Conservation (phyloP, 2,329 filamentous ascomycete genomes). For the Fusarium sp. region DNA sequence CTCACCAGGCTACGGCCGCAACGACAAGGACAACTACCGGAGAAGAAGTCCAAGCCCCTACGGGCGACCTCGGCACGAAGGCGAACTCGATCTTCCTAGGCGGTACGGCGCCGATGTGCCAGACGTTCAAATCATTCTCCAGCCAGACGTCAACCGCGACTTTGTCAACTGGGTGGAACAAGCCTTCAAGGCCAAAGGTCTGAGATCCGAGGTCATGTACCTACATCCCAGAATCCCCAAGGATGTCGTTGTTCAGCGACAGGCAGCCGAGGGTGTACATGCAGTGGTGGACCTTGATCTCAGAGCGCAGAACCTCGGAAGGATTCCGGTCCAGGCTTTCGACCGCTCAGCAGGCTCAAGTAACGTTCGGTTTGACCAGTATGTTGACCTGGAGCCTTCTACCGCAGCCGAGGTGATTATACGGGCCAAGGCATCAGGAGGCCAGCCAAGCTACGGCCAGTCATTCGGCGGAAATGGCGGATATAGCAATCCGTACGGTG, state of each 20-base stretch:
- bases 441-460: conserved; percentile 46
- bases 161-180: conserved; percentile 88
- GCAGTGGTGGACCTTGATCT: conserved; percentile 84
- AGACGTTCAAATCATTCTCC: conserved; percentile 87
- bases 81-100: conserved; percentile 77
- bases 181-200: conserved; percentile 76
- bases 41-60: conserved; percentile 78
- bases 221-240: conserved; percentile 82
- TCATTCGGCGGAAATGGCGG: conserved; percentile 42
- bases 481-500: conserved; percentile 49
- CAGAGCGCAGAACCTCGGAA: conserved; percentile 75
- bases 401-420: conserved; percentile 85
- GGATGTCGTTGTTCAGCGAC: conserved; percentile 82
- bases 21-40: conserved; percentile 67
- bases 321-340: conserved; percentile 86
- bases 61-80: conserved; percentile 59
- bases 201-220: conserved; percentile 84
- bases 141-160: conserved; percentile 81
- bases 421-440: conserved; percentile 69
- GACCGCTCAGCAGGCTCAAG: conserved; percentile 79
- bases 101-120: conserved; percentile 82
- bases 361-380: conserved; percentile 88
- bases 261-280: conserved; percentile 89
- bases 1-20: conserved; percentile 66
- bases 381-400: conserved; percentile 81